Base-by-base conservation (phyloP, 495 filamentous ascomycete species). In the Usnea hakonensis region DNA sequence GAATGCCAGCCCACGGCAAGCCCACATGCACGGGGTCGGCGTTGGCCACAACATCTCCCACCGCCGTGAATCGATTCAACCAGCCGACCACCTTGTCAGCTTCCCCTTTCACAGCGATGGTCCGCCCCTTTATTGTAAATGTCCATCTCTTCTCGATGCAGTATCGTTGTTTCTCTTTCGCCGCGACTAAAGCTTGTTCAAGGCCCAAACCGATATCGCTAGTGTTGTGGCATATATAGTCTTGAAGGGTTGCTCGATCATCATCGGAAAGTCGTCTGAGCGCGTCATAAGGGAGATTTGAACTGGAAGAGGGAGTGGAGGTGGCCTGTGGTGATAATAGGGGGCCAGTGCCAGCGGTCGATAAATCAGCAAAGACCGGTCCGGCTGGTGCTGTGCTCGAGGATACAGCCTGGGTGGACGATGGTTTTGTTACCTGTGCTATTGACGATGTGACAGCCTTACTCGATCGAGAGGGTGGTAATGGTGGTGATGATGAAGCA, bases 1-100 rank as follows among this genome's bases (percentile, higher is more conserved):
- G 32, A 46, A 61, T 54, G 26, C 43, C 32, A 54, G 58, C 58
- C 58, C 28, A 61, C 38, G 21, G 55, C 14, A 57, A 57, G 55
- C 37, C 55, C 13, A 33, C 36, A 32, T 57, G 36, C 23, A 57
- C 10, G 13, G 55, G 55, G n/a, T 57, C 21, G 9, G 19, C 16
- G 17, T 57, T 41, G 6, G 26, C 55, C 10, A 30, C 23, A 14
- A 57, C 10, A 32, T 57, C 55, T 36, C 55, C 21, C 14, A 61
- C 33, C 19, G 44, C 58, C 36, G 11, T 61, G 33, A 61, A 61
- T 46, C 23, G 23, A 38, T 59, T 32, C n/a, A 59, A 19, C 38
- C 14, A 59, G 38, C 38, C 23, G 23, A 59, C 44, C 21, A 59
- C 38, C 38, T 59, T 59, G 21, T 59, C 44, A 59, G 44, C 38